Conservation (phyloP, 768 basidiomycete genomes). For the Serpula lacrymans region DNA sequence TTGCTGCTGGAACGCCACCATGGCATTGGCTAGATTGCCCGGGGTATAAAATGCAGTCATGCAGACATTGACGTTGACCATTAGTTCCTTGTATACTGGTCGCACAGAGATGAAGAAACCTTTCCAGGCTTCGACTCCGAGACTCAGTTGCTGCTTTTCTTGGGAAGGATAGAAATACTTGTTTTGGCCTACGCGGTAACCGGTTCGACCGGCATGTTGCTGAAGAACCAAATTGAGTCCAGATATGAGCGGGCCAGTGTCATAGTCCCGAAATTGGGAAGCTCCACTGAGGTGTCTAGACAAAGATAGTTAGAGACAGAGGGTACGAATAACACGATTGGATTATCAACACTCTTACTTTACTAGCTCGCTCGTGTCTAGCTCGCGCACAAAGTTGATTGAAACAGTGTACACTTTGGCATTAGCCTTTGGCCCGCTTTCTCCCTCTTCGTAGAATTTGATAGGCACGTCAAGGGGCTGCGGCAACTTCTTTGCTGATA, state of each 20-base stretch:
- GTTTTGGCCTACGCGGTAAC: slow-evolving; percentile 47
- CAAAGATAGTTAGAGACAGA: slow-evolving; percentile 1
- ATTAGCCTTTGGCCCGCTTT: slow-evolving; percentile 23
- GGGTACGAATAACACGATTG: background rate
- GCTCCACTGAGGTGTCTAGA: slow-evolving; percentile 40
- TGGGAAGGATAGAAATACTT: slow-evolving; percentile 47
- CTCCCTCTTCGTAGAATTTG: slow-evolving; percentile 40
- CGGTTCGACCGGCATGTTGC: slow-evolving; percentile 38
- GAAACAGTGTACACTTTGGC: slow-evolving; percentile 37
- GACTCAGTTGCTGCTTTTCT: slow-evolving; percentile 23
- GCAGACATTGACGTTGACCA: slow-evolving; percentile 53
- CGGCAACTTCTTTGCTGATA: slow-evolving; percentile 36
- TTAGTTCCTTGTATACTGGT: slow-evolving; percentile 44
- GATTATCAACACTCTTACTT: slow-evolving; percentile 24
- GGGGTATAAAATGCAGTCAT: slow-evolving; percentile 55
- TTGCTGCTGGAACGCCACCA: slow-evolving; percentile 42
- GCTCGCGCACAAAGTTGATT: slow-evolving; percentile 27
- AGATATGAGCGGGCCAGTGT: slow-evolving; percentile 39
- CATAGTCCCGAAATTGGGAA: slow-evolving; percentile 32
- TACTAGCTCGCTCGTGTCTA: slow-evolving; percentile 26
- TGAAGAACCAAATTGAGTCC: slow-evolving; percentile 49
- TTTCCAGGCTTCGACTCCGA: slow-evolving; percentile 41
- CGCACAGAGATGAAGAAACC: slow-evolving; percentile 53
- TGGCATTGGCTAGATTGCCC: slow-evolving; percentile 59
- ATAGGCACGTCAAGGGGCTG: slow-evolving; percentile 32